These are phyloP conservation scores for Solanum bulbocastanum DNA, from an alignment of 257 asterid species.

Conservation along the genomic window DNA sequence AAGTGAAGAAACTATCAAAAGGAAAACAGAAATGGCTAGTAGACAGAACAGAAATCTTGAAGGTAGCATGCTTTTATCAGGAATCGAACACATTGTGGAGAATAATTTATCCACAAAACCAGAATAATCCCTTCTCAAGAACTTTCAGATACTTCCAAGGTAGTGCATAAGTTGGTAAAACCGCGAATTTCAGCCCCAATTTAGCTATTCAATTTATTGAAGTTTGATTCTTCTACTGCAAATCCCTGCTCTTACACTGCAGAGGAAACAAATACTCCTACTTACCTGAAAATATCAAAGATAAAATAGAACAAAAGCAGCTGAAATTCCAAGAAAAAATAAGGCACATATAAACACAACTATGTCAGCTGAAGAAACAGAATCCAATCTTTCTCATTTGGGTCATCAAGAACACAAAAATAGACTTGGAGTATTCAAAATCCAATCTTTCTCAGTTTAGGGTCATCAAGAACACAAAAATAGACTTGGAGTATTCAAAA, in stretches of 20 bases:
- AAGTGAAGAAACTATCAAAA: constrained; percentile 40
- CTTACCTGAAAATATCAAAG: not conserved
- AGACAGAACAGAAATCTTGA: constrained; percentile 52
- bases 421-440: not conserved
- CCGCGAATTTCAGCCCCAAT: not conserved
- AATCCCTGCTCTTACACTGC: not conserved
- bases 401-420: not conserved
- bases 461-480: not conserved
- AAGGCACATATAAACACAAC: not conserved
- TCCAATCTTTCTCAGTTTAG: not conserved
- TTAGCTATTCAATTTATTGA: not conserved
- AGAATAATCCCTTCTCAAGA: not conserved
- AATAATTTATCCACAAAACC: not conserved
- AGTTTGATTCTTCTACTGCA: not conserved
- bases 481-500: not conserved
- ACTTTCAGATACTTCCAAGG: not conserved
- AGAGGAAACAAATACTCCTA: not conserved
- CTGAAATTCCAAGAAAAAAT: not conserved
- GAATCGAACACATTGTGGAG: constrained; percentile 25
- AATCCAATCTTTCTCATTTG: not conserved
- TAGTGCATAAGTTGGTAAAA: not conserved
- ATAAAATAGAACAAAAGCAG: not conserved
- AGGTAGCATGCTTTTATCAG: constrained; percentile 46
- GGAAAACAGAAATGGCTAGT: constrained; percentile 38
- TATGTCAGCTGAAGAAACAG: not conserved